Evolutionary conservation across 73 alveolate species (phyloP).

Genomic region (Loxodes magnus): DNA sequence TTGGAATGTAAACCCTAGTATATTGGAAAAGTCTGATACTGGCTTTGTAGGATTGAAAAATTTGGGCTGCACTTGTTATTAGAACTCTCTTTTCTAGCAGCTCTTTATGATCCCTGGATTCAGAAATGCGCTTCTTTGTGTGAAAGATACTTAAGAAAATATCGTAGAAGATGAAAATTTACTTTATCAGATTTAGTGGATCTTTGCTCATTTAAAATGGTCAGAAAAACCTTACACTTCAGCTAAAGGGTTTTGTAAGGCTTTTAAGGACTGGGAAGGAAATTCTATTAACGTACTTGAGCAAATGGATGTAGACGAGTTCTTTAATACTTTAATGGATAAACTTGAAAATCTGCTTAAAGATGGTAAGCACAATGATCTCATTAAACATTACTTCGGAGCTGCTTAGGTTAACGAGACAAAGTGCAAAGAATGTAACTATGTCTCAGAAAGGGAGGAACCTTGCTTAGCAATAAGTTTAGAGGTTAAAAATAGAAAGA

Average conservation of each 20-base stretch:
- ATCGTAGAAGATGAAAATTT: slow-evolving; percentile 35
- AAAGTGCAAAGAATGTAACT: slow-evolving; percentile 69
- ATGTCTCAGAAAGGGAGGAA: slow-evolving; percentile 80
- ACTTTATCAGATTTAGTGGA: slow-evolving; percentile 67
- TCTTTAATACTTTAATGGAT: slow-evolving; percentile 80
- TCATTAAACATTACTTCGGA: slow-evolving; percentile 69
- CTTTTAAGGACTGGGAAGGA: slow-evolving; percentile 58
- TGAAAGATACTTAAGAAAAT: slow-evolving; percentile 19
- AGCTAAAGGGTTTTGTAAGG: slow-evolving; percentile 73
- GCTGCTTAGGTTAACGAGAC: slow-evolving; percentile 83
- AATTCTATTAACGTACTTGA: slow-evolving; percentile 62
- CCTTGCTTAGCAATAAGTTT: slow-evolving; percentile 75
- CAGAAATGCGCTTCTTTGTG: slow-evolving; percentile 45
- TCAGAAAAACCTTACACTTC: slow-evolving; percentile 80
- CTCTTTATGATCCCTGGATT: slow-evolving; percentile 84
- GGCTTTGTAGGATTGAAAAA: slow-evolving; percentile 89
- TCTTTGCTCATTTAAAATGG: slow-evolving; percentile 75
- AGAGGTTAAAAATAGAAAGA: slow-evolving; percentile 83
- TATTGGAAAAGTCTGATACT: slow-evolving; percentile 37
- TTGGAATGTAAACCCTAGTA: slow-evolving; percentile 47
- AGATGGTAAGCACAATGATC: slow-evolving; percentile 41
- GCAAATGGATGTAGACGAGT: slow-evolving; percentile 93
- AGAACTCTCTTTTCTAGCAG: slow-evolving; percentile 85
- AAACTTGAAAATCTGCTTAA: slow-evolving; percentile 64
- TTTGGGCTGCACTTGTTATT: slow-evolving; percentile 90